phyloP scores from a whole-genome alignment of 768 basidiomycete species.

The Sarcomyxa edulis region DNA sequence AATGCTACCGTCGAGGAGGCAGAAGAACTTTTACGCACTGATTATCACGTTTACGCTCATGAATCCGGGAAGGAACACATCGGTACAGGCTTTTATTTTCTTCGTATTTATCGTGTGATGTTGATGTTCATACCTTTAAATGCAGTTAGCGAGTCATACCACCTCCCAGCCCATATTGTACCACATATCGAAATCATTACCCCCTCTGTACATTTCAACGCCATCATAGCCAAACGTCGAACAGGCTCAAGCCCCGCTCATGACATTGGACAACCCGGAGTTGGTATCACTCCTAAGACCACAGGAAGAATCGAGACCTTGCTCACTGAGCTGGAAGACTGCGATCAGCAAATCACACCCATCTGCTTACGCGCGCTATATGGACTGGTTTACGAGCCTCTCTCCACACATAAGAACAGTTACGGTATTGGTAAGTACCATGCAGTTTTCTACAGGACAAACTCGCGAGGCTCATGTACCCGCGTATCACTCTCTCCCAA shows the following conservation, averaged over 20 bases:
- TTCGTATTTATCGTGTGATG: not conserved
- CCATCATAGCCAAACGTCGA: constrained; percentile 20
- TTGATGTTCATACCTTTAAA: not conserved
- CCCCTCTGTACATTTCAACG: constrained; percentile 32
- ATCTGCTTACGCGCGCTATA: constrained; percentile 34
- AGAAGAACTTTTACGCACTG: constrained; percentile 33
- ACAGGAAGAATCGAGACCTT: constrained; percentile 14
- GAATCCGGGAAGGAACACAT: constrained; percentile 29
- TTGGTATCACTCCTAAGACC: constrained; percentile 18
- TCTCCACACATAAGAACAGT: constrained; percentile 26
- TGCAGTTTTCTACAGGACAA: not conserved
- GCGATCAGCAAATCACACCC: constrained; percentile 28
- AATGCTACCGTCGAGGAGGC: constrained; percentile 35
- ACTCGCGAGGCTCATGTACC: too few species aligned
- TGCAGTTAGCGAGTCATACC: constrained; percentile 27
- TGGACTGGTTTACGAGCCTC: constrained; percentile 23
- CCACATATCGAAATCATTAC: constrained; percentile 33
- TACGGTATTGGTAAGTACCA: constrained; percentile 28
- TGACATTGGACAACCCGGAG: constrained; percentile 18
- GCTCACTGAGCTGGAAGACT: constrained; percentile 19
- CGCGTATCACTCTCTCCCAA: not conserved
- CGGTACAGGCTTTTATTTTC: constrained; percentile 21
- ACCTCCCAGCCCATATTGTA: constrained; percentile 28
- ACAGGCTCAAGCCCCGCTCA: constrained; percentile 5
- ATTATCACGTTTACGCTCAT: constrained; percentile 39